Percentiles rank a stretch among this genome's conserved stretches.
phyloP scores from a whole-genome alignment of 2,329 filamentous ascomycete genomes.

The Teratosphaeria epicoccoides region DNA sequence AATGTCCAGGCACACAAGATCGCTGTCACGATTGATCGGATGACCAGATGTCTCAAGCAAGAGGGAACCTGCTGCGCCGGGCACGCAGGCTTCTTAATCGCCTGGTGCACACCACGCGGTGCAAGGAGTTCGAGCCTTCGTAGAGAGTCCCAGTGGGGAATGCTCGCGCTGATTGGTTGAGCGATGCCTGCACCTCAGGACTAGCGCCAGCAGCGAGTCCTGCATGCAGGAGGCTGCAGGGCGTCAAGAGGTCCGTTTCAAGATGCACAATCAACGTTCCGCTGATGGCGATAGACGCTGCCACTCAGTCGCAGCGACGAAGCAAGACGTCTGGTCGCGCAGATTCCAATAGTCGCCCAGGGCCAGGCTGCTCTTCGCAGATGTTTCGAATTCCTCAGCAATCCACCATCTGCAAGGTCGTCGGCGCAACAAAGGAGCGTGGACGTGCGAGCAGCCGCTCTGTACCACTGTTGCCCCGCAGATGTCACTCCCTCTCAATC shows the following conservation, averaged over 20 bases:
- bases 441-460: slow-evolving; percentile 1
- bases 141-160: neutral
- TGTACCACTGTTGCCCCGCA: slow-evolving; percentile 1
- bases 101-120: neutral
- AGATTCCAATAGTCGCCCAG: slow-evolving; percentile 1
- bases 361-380: neutral
- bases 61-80: neutral
- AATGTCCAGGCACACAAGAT: neutral
- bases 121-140: neutral
- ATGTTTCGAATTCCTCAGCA: neutral
- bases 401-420: neutral
- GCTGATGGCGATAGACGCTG: slow-evolving; percentile 10
- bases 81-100: slow-evolving; percentile 1
- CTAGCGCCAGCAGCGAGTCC: neutral
- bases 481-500: neutral
- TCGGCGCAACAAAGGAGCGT: neutral
- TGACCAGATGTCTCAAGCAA: slow-evolving; percentile 2
- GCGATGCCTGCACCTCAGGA: neutral
- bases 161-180: slow-evolving; percentile 1
- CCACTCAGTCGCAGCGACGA: slow-evolving; percentile 1
- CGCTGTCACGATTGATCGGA: neutral
- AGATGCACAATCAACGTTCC: slow-evolving; percentile 1
- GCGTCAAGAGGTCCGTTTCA: slow-evolving; percentile 8
- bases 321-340: slow-evolving; percentile 6
- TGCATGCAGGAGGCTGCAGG: slow-evolving; percentile 8